phyloP scores from a whole-genome alignment of 73 alveolate genomes.

The Effrenium voratum region DNA sequence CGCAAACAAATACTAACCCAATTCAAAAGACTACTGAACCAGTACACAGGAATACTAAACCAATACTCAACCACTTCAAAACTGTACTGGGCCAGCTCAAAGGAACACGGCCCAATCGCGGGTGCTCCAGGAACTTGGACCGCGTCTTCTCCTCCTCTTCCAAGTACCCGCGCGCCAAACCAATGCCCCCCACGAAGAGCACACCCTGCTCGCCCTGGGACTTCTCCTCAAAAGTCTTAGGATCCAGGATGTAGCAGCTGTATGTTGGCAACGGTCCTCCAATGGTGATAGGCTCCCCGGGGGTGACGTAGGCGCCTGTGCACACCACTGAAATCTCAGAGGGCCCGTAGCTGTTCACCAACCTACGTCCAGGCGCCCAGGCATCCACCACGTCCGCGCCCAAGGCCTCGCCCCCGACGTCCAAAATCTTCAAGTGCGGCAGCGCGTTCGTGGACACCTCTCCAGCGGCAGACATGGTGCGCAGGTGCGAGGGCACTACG shows the following conservation, averaged over 20 bases:
- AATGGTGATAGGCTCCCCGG: slow-evolving; percentile 36
- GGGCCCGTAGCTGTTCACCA: slow-evolving; percentile 52
- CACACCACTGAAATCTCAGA: slow-evolving; percentile 56
- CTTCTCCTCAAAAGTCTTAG: slow-evolving; percentile 17
- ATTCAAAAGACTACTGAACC: no score
- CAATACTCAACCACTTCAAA: no score
- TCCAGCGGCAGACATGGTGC: slow-evolving; percentile 4
- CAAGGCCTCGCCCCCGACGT: slow-evolving; percentile 58
- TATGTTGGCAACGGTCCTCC: slow-evolving; percentile 37
- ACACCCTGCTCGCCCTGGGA: slow-evolving; percentile 24
- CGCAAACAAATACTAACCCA: no score
- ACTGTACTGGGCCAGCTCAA: no score
- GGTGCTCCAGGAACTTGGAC: neutral
- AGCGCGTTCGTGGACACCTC: slow-evolving; percentile 14
- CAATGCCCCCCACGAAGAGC: slow-evolving; percentile 43
- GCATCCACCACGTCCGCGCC: slow-evolving; percentile 56
- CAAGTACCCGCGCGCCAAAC: slow-evolving; percentile 64
- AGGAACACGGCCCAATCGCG: neutral
- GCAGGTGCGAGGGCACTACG: slow-evolving; percentile 6
- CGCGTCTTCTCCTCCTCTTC: slow-evolving; percentile 59
- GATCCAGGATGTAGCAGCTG: slow-evolving; percentile 29
- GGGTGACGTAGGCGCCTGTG: slow-evolving; percentile 33
- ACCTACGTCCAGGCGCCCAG: slow-evolving; percentile 47
- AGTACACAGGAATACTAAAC: no score
- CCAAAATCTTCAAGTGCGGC: slow-evolving; percentile 31